phyloP scores from a whole-genome alignment of 805 yeast species.

The Cyberlindnera xylosilytica region DNA sequence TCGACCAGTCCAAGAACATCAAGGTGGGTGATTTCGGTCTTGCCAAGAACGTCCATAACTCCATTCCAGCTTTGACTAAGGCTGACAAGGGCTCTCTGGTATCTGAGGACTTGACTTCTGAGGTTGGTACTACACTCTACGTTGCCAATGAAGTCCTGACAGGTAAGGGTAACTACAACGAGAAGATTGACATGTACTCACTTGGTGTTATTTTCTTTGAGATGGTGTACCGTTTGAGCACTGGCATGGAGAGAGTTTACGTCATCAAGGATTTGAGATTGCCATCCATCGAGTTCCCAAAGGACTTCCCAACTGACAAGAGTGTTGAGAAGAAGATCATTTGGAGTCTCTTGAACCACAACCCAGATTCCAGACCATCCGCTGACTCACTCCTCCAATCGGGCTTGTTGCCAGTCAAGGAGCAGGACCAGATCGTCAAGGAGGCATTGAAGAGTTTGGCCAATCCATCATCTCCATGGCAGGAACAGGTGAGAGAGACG shows the following conservation, averaged over 20 bases:
- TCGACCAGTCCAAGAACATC: conserved; percentile 83
- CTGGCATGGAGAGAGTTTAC: conserved; percentile 90
- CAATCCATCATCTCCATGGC: conserved; percentile 92
- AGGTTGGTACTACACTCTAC: conserved; percentile 90
- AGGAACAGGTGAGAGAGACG: conserved; percentile 84
- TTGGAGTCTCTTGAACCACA: conserved; percentile 65
- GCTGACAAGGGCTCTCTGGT: conserved; percentile 25
- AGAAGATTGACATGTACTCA: conserved; percentile 94
- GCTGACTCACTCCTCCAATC: conserved; percentile 74
- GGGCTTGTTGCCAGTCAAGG: conserved; percentile 83
- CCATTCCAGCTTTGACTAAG: conserved; percentile 29
- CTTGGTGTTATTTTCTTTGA: conserved; percentile 94
- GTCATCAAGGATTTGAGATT: conserved; percentile 65
- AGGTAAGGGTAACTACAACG: conserved; percentile 77
- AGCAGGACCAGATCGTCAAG: conserved; percentile 84
- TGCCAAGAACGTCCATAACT: conserved; percentile 79
- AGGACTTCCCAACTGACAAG: conserved; percentile 53
- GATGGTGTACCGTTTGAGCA: conserved; percentile 81
- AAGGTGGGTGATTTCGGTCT: conserved; percentile 97
- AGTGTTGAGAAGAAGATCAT: conserved; percentile 67
- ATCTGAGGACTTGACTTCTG: conserved; percentile 79
- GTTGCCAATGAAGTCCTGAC: conserved; percentile 85
- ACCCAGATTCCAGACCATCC: conserved; percentile 74
- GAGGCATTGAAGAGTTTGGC: conserved; percentile 84
- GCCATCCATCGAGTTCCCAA: conserved; percentile 63